Evolutionary conservation across 202 grass and related monocot genomes (phyloP).

Genomic region (Setaria italica): DNA sequence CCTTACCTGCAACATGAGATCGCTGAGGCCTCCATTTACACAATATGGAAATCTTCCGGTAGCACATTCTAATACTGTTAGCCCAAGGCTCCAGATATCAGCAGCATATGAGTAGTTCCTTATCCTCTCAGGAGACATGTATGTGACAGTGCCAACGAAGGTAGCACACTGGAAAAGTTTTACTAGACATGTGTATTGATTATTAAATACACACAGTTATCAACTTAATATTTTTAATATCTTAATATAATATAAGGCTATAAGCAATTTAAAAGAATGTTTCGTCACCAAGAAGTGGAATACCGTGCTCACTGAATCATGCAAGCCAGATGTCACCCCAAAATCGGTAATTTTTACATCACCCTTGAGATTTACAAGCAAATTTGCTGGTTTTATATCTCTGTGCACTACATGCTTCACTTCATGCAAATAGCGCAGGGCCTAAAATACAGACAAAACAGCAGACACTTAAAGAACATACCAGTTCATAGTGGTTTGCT

Average conservation of each 20-base stretch:
- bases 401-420: conserved; percentile 93
- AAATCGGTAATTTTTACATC: conserved; percentile 93
- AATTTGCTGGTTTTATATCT: conserved; percentile 99
- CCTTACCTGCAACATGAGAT: conserved; percentile 94
- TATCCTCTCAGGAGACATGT: conserved; percentile 99
- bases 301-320: conserved; percentile 95
- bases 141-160: conserved; percentile 94
- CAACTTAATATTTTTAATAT: not conserved
- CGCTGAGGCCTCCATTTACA: conserved; percentile 86
- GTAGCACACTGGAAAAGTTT: conserved; percentile 78
- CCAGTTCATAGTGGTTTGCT: not conserved
- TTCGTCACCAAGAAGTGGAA: conserved; percentile 38
- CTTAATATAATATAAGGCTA: conserved; percentile 11
- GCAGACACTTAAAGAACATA: not conserved
- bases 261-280: not conserved
- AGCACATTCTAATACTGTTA: conserved; percentile 88
- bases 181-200: conserved; percentile 52
- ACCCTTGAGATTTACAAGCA: conserved; percentile 91
- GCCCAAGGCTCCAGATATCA: conserved; percentile 97
- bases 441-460: conserved; percentile 51
- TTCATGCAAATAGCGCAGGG: conserved; percentile 83
- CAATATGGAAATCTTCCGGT: conserved; percentile 95
- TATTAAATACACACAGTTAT: conserved; percentile 26
- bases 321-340: conserved; percentile 87
- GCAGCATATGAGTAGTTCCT: conserved; percentile 92